These are phyloP conservation scores for Xylaria sp. DNA, from an alignment of 2,329 filamentous ascomycete species.

Conservation along the genomic window DNA sequence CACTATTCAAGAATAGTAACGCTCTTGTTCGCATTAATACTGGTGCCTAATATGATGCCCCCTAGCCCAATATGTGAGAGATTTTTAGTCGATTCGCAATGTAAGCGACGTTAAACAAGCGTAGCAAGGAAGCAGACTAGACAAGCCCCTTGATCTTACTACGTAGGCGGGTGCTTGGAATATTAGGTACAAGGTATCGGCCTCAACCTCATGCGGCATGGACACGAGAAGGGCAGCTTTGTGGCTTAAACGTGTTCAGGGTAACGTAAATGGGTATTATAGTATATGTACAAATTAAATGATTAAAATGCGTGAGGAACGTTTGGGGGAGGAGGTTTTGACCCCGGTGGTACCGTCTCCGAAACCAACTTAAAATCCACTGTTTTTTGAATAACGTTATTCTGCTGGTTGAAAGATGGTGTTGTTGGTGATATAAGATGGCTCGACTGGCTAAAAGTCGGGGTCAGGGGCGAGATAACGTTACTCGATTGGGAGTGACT, in stretches of 20 bases:
- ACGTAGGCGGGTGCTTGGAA: too few species aligned
- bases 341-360: conserved; percentile 4
- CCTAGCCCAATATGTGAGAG: too few species aligned
- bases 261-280: background rate
- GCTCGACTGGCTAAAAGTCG: too few species aligned
- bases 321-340: conserved; percentile 1
- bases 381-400: conserved; percentile 14
- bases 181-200: too few species aligned
- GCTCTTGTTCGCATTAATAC: background rate
- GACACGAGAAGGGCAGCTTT: background rate
- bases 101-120: too few species aligned
- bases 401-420: background rate
- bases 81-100: too few species aligned
- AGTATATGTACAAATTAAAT: background rate
- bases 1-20: background rate
- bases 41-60: background rate
- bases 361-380: conserved; percentile 16
- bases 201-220: too few species aligned
- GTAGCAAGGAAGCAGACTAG: too few species aligned
- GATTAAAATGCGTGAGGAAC: conserved; percentile 8
- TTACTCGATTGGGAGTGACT: too few species aligned
- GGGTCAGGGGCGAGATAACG: too few species aligned
- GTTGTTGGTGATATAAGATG: conserved; percentile 9
- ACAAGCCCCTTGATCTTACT: too few species aligned
- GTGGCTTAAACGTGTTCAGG: background rate